Percentiles rank a stretch among this genome's conserved stretches.
These are phyloP conservation scores for Penicillium italicum DNA, from an alignment of 2,329 filamentous ascomycete genomes.

Conservation along the genomic window DNA sequence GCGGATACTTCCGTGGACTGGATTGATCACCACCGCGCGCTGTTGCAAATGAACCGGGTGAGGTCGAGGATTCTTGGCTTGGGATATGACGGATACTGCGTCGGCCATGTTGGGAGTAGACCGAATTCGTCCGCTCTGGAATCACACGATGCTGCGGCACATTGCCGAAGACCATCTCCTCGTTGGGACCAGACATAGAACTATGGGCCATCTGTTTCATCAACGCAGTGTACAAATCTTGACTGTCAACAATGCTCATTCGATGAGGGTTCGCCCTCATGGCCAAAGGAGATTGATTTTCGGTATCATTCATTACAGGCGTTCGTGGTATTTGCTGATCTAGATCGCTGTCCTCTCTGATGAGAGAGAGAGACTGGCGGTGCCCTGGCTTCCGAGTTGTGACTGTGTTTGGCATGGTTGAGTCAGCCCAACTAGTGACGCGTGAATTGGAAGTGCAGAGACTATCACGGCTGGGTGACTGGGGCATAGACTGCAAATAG, in stretches of 20 bases:
- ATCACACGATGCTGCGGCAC: conserved; percentile 32
- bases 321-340: conserved; percentile 13
- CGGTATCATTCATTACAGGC: background rate
- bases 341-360: conserved; percentile 40
- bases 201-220: conserved; percentile 39
- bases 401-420: conserved; percentile 43
- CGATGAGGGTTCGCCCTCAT: conserved; percentile 11
- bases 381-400: conserved; percentile 32
- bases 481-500: conserved; percentile 21
- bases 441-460: conserved; percentile 40
- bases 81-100: conserved; percentile 32
- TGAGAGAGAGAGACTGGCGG: conserved; percentile 42
- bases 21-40: conserved; percentile 21
- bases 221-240: conserved; percentile 44
- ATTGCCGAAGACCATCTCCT: conserved; percentile 27
- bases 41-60: conserved; percentile 32
- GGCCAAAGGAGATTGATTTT: conserved; percentile 16
- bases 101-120: conserved; percentile 22
- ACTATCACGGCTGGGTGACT: conserved; percentile 33
- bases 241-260: conserved; percentile 33
- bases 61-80: conserved; percentile 31
- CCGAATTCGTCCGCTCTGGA: conserved; percentile 29
- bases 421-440: conserved; percentile 50
- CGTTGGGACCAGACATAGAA: conserved; percentile 17
- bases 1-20: conserved; percentile 21